Percentiles rank a stretch among this genome's conserved stretches.
These are phyloP conservation scores for Cyclotella baltica DNA, from an alignment of 108 stramenopile species.

Conservation along the genomic window DNA sequence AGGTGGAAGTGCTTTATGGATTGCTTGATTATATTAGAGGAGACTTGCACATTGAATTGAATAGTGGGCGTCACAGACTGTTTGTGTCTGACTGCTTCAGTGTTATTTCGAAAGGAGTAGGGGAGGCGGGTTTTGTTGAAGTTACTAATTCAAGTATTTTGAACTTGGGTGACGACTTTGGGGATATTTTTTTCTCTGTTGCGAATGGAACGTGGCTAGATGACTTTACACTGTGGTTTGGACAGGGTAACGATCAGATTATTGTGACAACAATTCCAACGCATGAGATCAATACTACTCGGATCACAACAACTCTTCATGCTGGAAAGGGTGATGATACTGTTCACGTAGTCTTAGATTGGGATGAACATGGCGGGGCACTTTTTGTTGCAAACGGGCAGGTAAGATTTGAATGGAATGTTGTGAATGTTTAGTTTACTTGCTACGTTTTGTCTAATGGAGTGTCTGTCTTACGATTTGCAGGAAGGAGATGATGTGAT, in stretches of 20 bases:
- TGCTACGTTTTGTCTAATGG: too few relatives aligned
- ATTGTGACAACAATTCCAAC: constrained; percentile 38
- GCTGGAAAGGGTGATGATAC: constrained; percentile 41
- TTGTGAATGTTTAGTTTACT: too few relatives aligned
- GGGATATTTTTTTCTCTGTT: constrained; percentile 44
- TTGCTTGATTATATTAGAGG: constrained; percentile 42
- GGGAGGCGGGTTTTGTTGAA: constrained; percentile 20
- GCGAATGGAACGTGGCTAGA: constrained; percentile 39
- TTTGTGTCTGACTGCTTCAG: constrained; percentile 47
- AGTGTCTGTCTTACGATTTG: too few relatives aligned
- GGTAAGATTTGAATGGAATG: too few relatives aligned
- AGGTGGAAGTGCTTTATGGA: constrained; percentile 41
- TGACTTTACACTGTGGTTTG: constrained; percentile 51
- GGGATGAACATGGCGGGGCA: constrained; percentile 6
- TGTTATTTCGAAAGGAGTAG: constrained; percentile 30
- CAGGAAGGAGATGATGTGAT: constrained; percentile 29
- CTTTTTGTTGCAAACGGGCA: constrained; percentile 53
- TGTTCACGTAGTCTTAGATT: constrained; percentile 29
- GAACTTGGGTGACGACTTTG: constrained; percentile 31
- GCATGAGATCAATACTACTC: background rate
- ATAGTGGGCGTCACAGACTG: constrained; percentile 40
- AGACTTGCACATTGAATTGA: constrained; percentile 32
- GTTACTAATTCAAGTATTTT: constrained; percentile 26
- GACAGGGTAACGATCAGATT: constrained; percentile 31
- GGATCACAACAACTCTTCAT: constrained; percentile 49